Evolutionary conservation across 2,329 filamentous ascomycete genomes (phyloP).

Genomic region (Pyricularia sp.): DNA sequence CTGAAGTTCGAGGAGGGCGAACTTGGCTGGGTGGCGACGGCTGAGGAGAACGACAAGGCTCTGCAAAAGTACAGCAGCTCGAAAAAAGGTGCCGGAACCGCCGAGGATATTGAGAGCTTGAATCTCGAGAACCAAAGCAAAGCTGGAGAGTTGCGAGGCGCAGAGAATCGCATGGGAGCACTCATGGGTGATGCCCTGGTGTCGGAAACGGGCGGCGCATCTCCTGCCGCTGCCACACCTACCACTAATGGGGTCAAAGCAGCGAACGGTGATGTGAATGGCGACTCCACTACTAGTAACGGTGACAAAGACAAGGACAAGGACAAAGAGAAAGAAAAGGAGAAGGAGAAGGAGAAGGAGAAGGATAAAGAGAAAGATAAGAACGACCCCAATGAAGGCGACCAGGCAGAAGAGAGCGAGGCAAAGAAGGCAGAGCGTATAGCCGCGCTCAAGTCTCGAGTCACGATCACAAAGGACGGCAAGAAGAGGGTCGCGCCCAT

Average conservation of each 20-base stretch:
- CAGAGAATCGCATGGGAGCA: constrained; percentile 94
- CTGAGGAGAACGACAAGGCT: constrained; percentile 84
- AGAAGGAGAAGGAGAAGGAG: constrained; percentile 17
- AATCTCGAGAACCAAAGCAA: constrained; percentile 85
- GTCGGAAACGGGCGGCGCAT: constrained; percentile 28
- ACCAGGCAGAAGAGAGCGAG: constrained; percentile 28
- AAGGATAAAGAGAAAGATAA: constrained; percentile 17
- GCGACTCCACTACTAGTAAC: constrained; percentile 2
- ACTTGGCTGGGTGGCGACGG: constrained; percentile 72
- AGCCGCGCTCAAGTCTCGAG: constrained; percentile 66
- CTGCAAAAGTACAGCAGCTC: constrained; percentile 86
- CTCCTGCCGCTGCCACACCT: constrained; percentile 6
- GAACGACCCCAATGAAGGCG: constrained; percentile 15
- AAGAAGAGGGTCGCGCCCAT: constrained; percentile 92
- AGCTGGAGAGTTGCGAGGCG: constrained; percentile 75
- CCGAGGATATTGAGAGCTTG: constrained; percentile 83
- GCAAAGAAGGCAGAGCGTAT: constrained; percentile 42
- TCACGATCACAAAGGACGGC: constrained; percentile 91
- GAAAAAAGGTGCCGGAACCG: constrained; percentile 75
- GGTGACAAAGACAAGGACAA: constrained; percentile 16
- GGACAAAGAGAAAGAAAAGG: constrained; percentile 15
- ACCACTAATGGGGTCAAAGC: constrained; percentile 36
- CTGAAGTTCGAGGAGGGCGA: constrained; percentile 77
- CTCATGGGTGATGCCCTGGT: constrained; percentile 74
- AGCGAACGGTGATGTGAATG: constrained; percentile 1